A percentile compares a stretch with the other conserved stretches of the same genome.
Evolutionary conservation across 768 basidiomycete species (phyloP).

Genomic region (Pleurotus salmoneostramineus): DNA sequence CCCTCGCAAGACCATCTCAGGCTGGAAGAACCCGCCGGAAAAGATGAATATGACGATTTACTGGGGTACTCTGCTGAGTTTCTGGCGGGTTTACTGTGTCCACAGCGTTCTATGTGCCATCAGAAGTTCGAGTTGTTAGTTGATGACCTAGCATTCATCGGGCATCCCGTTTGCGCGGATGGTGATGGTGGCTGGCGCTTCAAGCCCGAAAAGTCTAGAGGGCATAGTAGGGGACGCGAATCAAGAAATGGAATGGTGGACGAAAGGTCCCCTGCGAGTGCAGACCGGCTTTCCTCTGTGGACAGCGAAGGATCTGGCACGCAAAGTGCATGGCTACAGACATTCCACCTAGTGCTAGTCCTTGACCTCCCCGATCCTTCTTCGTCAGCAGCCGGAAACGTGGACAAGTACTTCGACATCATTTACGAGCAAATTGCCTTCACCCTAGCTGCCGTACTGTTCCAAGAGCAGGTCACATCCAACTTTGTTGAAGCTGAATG

Average conservation of each 20-base stretch:
- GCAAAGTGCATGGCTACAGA: constrained; percentile 55
- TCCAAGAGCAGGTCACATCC: constrained; percentile 83
- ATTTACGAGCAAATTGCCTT: constrained; percentile 90
- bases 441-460: constrained; percentile 87
- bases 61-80: constrained; percentile 81
- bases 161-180: constrained; percentile 88
- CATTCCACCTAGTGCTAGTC: constrained; percentile 84
- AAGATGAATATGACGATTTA: constrained; percentile 60
- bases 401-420: constrained; percentile 77
- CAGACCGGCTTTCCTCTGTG: constrained; percentile 23
- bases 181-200: constrained; percentile 73
- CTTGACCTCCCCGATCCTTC: constrained; percentile 90
- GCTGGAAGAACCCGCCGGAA: constrained; percentile 25
- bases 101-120: constrained; percentile 78
- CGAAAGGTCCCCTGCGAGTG: constrained; percentile 16
- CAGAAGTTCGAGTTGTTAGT: constrained; percentile 92
- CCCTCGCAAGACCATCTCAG: constrained; percentile 39
- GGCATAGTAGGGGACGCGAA: constrained; percentile 52
- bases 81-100: constrained; percentile 77
- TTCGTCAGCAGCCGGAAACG: constrained; percentile 73
- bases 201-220: constrained; percentile 54
- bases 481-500: constrained; percentile 86
- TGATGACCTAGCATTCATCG: constrained; percentile 89
- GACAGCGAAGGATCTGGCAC: constrained; percentile 27
- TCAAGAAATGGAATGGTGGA: constrained; percentile 32